phyloP scores from a whole-genome alignment of 2,329 filamentous ascomycete species.

The Acarospora socialis region DNA sequence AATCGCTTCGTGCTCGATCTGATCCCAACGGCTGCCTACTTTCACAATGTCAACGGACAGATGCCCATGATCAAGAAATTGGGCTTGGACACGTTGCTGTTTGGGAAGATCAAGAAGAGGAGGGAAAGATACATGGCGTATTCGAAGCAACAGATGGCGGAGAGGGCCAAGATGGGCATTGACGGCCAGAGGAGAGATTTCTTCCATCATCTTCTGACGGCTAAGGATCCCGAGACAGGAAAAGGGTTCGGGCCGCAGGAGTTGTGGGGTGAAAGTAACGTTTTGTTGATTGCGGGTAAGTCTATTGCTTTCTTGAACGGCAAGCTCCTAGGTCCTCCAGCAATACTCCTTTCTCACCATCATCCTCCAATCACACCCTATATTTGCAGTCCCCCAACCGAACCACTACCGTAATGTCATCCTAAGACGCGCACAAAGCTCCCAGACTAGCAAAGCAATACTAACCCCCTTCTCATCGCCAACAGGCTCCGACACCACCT shows the following conservation, averaged over 20 bases:
- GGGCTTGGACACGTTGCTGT: too few species aligned
- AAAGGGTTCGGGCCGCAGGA: slow-evolving; percentile 31
- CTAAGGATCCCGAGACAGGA: slow-evolving; percentile 33
- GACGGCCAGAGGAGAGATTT: slow-evolving; percentile 29
- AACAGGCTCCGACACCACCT: slow-evolving; percentile 29
- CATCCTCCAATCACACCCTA: too few species aligned
- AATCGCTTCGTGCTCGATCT: too few species aligned
- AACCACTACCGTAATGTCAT: too few species aligned
- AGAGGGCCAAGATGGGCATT: slow-evolving; percentile 27
- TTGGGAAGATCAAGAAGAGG: slow-evolving; percentile 15
- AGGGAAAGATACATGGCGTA: slow-evolving; percentile 16
- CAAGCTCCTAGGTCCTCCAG: too few species aligned
- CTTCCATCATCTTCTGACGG: slow-evolving; percentile 33
- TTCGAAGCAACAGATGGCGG: slow-evolving; percentile 25
- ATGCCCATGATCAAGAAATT: too few species aligned
- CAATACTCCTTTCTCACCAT: too few species aligned
- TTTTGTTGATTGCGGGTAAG: slow-evolving; percentile 34
- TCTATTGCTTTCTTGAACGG: not conserved
- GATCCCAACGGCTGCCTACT: too few species aligned
- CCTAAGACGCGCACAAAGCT: too few species aligned
- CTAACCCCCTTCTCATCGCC: not conserved
- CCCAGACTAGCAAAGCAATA: too few species aligned
- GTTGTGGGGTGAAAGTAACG: slow-evolving; percentile 35
- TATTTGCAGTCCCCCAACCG: too few species aligned
- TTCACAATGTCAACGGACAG: too few species aligned